Evolutionary conservation across 306 rosid genomes (phyloP), one percentile per base, ranked within the genome.

Genomic region (Vigna reflexopilosa): DNA sequence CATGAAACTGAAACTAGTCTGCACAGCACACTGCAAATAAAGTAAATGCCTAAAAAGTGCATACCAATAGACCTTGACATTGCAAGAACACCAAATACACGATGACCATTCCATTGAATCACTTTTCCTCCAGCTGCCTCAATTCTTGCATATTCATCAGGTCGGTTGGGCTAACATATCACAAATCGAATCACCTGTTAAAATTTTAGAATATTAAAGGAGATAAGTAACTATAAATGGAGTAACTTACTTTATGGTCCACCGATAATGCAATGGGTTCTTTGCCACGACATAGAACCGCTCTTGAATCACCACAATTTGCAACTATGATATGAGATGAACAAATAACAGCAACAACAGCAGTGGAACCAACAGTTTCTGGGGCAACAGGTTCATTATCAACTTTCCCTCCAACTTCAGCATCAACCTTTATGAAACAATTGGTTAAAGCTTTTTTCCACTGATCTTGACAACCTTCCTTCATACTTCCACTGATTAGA

Each of bases 41-140:
- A 65, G 63, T 51, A 51, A 78, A 73, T 10, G 72, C 62, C 56
- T 72, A 59, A n/a, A 28, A 76, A 32, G 66, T 44, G 55, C 90
- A 30, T 87, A 93, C 98, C 98, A 11, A 93, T 93, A n/a, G 98
- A 93, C 85, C 98, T 88, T 32, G 98, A 93, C 98, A 93, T 91
- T 22, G 98, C 98, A 64, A 93, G 93, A 76, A 93, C 98, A 74
- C 98, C 98, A 77, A 88, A 93, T 38, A 93, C 98, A 49, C 98
- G 96, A 76, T 91, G 92, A 11, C 98, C 98, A 58, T 93, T 93
- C 98, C 98, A 93, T 40, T 91, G 97, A 67, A 93, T 91, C 82
- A 93, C 98, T 84, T 93, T 93, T 73, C 98, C 98, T 67, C 98
- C 98, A 13, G 98, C 93, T 66, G 93, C 98, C 83, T 93, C 97